Evolutionary conservation across 225 moss, liverwort and hornwort species (phyloP), one percentile per base, ranked within the genome.

Genomic region (Climacium dendroides): DNA sequence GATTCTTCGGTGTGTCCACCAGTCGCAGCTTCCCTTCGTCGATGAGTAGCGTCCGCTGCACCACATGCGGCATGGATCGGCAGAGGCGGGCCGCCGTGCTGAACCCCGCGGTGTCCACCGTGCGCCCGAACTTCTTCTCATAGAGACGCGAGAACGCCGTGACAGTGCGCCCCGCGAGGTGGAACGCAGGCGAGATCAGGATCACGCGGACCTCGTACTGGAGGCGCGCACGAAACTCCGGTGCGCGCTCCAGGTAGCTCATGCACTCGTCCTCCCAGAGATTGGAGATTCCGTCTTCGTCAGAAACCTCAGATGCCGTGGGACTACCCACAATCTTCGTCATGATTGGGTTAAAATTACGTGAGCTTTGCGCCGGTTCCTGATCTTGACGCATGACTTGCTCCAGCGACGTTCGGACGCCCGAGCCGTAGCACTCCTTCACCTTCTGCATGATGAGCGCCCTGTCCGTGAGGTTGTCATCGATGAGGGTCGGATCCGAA

Each of bases 11-110:
- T 18, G 95, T 96, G 89, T 96, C 96, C 30, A 96, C 97, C 20
- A 98, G 60, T 19, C 73, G 57, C 41, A 98, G 86, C 83, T 91
- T 95, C 25, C 94, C 95, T 76, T 91, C 90, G 63, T 95, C 91
- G 76, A 90, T 91, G n/a, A 94, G 63, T 19, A 88, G 81, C 47
- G 86, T 79, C 67, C 94, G 93, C 86, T 96, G 90, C 52, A 98
- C 90, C 26, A 97, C 89, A 91, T 96, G 88, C 28, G 95, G 96
- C 95, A 98, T 98, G 55, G 94, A 95, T 63, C 93, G 87, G 83
- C 96, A 98, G 16, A 98, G 90, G 23, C 94, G 93, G 29, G 89
- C 92, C 39, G 90, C 90, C 60, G 91, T 90, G 87, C 92, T 94
- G 78, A 98, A 96, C 39, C 96, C 94, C 59, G 89, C 85, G 17